phyloP scores from a whole-genome alignment of 495 filamentous ascomycete genomes.

The Penicillium canescens region DNA sequence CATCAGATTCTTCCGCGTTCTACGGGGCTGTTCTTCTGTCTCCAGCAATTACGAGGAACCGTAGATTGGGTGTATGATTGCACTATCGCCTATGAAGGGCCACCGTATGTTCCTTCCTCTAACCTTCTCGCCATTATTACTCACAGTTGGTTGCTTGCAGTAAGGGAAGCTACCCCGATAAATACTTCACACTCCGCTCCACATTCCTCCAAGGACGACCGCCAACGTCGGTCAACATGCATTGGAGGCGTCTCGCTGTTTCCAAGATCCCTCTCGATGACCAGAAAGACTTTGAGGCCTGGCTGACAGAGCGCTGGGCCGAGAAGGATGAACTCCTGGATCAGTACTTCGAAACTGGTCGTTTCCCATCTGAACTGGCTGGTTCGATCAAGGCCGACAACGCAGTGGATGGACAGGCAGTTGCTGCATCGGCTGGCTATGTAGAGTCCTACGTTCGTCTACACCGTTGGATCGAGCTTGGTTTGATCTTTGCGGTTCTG shows the following conservation, averaged over 20 bases:
- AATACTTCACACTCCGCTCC: conserved; percentile 64
- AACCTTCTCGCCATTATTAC: not conserved
- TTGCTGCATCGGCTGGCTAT: conserved; percentile 46
- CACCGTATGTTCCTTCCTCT: conserved; percentile 52
- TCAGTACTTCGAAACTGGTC: conserved; percentile 54
- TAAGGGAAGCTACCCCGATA: conserved; percentile 61
- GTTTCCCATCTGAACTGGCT: conserved; percentile 60
- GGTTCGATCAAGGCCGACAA: conserved; percentile 40
- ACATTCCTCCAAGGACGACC: conserved; percentile 66
- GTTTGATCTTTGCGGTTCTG: conserved; percentile 56
- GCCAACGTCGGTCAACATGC: conserved; percentile 69
- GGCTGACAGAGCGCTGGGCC: conserved; percentile 59
- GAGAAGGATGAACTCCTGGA: conserved; percentile 66
- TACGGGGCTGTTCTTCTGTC: conserved; percentile 63
- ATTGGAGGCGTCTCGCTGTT: conserved; percentile 64
- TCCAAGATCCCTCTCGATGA: conserved; percentile 61
- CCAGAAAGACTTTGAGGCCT: conserved; percentile 54
- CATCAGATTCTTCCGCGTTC: conserved; percentile 63
- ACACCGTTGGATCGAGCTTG: conserved; percentile 52
- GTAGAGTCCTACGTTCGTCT: conserved; percentile 60
- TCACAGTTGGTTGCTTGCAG: conserved; percentile 30
- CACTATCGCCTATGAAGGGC: conserved; percentile 67
- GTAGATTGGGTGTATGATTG: conserved; percentile 70
- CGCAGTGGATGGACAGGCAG: conserved; percentile 32
- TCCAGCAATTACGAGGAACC: conserved; percentile 59